Evolutionary conservation across 2,329 filamentous ascomycete species (phyloP), one percentile per base, ranked within the genome.

Genomic region (Tolypocladium amazonense): DNA sequence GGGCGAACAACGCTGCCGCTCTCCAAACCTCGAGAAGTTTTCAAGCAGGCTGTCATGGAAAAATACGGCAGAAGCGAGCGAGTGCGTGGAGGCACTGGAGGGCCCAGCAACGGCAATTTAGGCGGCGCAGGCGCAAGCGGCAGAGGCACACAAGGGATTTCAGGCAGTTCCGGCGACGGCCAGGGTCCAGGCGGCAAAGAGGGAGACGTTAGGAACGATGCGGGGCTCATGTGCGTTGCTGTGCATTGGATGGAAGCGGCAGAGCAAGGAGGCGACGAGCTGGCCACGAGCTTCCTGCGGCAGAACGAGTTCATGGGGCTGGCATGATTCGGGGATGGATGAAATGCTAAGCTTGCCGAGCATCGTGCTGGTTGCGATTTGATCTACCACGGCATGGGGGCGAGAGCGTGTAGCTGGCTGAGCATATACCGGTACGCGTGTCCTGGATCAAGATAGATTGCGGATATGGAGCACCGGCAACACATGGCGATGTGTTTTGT

Each of bases 231-330:
- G 89, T 97, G 92, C 68, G 85, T 96, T 60, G 93, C 93, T 12
- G 87, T 95, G 74, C 93, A 97, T 77, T 97, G 93, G 92, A 97
- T 97, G 92, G 90, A 93, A 76, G 80, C 90, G 65, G 92, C 90
- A 43, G 89, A 90, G 66, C 82, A 83, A 59, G 92, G 92, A n/a
- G 92, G 92, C 1, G 93, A 97, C 71, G 84, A 88, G 69, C 78
- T 96, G 65, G 93, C 93, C 25, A 87, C 85, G 70, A 88, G 88
- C 71, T 92, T 93, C 74, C 76, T 97, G 72, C 82, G 87, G 64
- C 90, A 95, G 75, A 78, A 80, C 64, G 79, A 79, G 67, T 72
- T 73, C 56, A 71, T 70, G 71, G 70, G 69, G 43, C 65, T 67
- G 62, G 66, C 66, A 38, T 73, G 63, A 69, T 37, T 25, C 2